These are phyloP conservation scores for Ogataea hybrid DNA, from an alignment of 1,139 yeast genomes.

Conservation along the genomic window DNA sequence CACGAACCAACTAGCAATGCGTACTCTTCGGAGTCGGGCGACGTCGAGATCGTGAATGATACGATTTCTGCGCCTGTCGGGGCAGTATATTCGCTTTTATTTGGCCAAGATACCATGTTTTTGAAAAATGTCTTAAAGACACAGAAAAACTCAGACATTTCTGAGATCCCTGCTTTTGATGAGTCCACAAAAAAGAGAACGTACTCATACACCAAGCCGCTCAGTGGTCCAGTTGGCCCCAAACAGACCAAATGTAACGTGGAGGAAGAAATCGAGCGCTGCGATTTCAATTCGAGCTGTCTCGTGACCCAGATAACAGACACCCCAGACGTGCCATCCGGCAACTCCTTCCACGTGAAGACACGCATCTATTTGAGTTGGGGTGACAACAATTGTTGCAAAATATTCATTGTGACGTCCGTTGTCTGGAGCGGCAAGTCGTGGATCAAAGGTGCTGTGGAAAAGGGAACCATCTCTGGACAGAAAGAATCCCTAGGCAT, in stretches of 20 bases:
- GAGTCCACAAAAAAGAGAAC: conserved; percentile 46
- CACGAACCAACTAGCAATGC: conserved; percentile 54
- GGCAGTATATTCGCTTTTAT: conserved; percentile 63
- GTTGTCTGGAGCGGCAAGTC: conserved; percentile 93
- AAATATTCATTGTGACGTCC: conserved; percentile 57
- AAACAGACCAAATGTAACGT: conserved; percentile 86
- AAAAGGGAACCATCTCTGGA: conserved; percentile 89
- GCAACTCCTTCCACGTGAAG: conserved; percentile 72
- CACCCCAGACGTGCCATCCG: conserved; percentile 97
- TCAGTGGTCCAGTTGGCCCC: conserved; percentile 86
- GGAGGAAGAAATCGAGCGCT: conserved; percentile 65
- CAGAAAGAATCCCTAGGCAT: conserved; percentile 70
- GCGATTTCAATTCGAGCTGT: conserved; percentile 56
- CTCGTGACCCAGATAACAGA: conserved; percentile 65
- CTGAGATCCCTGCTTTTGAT: conserved; percentile 52
- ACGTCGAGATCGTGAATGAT: conserved; percentile 63
- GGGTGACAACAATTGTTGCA: conserved; percentile 72
- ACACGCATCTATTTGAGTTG: conserved; percentile 71
- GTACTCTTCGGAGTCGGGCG: conserved; percentile 54
- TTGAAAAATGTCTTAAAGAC: conserved; percentile 52
- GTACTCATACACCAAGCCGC: conserved; percentile 76
- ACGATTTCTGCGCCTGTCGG: conserved; percentile 77
- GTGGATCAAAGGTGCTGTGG: conserved; percentile 89
- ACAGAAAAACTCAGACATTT: conserved; percentile 72
- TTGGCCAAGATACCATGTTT: conserved; percentile 70